A percentile compares a stretch with the other conserved stretches of the same genome.
Conservation (phyloP, 2,329 filamentous ascomycete species). For the Ophiostoma pallidulum region DNA sequence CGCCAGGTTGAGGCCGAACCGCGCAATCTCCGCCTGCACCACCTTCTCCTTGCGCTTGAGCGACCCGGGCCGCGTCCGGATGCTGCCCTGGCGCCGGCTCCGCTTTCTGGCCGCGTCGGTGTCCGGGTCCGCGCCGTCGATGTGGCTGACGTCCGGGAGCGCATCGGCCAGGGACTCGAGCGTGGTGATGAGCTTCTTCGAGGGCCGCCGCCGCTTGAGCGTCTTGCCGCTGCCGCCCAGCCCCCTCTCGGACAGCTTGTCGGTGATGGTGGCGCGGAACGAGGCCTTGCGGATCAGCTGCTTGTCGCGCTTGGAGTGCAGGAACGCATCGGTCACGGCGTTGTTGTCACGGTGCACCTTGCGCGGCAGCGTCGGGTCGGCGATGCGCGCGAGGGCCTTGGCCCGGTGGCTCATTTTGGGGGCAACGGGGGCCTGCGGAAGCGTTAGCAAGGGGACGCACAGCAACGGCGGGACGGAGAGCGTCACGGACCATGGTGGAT, state of each 20-base stretch:
- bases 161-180: conserved; percentile 72
- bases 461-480: no score
- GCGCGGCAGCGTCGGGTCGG: conserved; percentile 41
- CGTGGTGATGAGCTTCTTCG: conserved; percentile 68
- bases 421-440: conserved; percentile 5
- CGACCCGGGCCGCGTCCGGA: conserved; percentile 67
- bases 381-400: conserved; percentile 43
- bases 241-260: conserved; percentile 29
- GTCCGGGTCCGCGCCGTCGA: conserved; percentile 30
- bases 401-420: conserved; percentile 26
- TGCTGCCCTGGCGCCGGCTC: conserved; percentile 54
- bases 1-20: conserved; percentile 77
- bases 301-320: conserved; percentile 73
- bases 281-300: conserved; percentile 69
- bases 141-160: conserved; percentile 52
- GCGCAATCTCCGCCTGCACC: conserved; percentile 69
- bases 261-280: conserved; percentile 68
- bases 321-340: conserved; percentile 47
- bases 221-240: conserved; percentile 22
- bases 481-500: conserved; percentile 3
- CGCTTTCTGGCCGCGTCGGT: conserved; percentile 40
- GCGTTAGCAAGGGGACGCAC: background rate
- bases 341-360: conserved; percentile 44
- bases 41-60: conserved; percentile 75
- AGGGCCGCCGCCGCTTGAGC: conserved; percentile 53